Conservation (phyloP, 2,329 filamentous ascomycete genomes). For the Beauveria scarabaeidicola region DNA sequence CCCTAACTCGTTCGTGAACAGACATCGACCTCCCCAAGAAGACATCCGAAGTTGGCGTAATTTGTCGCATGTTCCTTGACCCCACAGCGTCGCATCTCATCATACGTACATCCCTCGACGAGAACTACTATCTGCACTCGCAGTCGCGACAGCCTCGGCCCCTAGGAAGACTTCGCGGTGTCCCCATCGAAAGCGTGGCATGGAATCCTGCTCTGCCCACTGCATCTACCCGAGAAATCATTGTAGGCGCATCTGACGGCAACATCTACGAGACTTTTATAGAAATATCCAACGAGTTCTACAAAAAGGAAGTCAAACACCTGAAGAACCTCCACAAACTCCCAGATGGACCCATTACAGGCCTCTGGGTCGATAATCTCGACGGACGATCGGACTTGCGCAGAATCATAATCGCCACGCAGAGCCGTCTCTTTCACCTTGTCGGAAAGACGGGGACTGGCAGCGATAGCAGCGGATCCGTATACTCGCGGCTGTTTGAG, state of each 20-base stretch:
- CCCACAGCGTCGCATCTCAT: conserved; percentile 92
- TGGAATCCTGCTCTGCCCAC: conserved; percentile 94
- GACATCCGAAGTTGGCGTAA: conserved; percentile 80
- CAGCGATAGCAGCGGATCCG: conserved; percentile 72
- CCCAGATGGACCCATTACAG: conserved; percentile 73
- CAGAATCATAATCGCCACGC: conserved; percentile 72
- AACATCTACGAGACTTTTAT: conserved; percentile 94
- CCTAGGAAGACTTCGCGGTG: conserved; percentile 73
- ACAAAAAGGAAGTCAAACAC: conserved; percentile 89
- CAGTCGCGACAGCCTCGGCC: conserved; percentile 83
- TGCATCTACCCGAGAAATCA: conserved; percentile 86
- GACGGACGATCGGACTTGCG: conserved; percentile 60
- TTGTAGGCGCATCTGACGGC: conserved; percentile 85
- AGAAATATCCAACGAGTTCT: conserved; percentile 90
- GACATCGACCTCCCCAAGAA: conserved; percentile 97
- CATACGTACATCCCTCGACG: conserved; percentile 80
- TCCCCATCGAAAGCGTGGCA: conserved; percentile 79
- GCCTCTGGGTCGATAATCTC: conserved; percentile 74
- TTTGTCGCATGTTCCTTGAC: conserved; percentile 94
- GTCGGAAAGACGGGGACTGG: conserved; percentile 66
- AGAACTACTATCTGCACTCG: conserved; percentile 97
- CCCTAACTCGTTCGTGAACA: conserved; percentile 27
- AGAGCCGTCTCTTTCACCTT: conserved; percentile 70
- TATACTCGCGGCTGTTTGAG: conserved; percentile 84
- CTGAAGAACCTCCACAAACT: conserved; percentile 75